phyloP scores from a whole-genome alignment of 139 green algal species.

The Chlorella sp. region DNA sequence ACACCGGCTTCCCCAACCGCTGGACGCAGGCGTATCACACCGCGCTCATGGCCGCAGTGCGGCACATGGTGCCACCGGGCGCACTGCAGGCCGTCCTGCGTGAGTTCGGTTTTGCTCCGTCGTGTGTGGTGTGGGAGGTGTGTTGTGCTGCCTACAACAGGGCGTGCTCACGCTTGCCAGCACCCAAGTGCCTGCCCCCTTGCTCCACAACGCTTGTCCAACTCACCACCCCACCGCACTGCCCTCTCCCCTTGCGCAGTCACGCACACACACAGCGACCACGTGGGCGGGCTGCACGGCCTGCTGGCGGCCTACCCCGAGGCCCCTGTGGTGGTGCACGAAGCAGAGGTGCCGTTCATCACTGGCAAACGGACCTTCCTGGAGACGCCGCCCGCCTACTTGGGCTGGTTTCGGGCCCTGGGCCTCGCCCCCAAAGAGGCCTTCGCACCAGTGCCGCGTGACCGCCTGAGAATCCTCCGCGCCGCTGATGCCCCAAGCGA shows the following conservation, averaged over 20 bases:
- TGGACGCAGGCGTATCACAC: neutral
- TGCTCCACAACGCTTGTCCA: neutral
- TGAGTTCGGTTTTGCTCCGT: neutral
- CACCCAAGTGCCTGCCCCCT: neutral
- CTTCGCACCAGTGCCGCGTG: neutral
- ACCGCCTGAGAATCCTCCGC: neutral
- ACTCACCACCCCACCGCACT: neutral
- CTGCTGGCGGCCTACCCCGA: conserved; percentile 1
- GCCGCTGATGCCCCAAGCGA: neutral
- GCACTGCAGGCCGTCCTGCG: neutral
- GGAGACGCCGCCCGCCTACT: neutral
- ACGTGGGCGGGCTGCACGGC: neutral
- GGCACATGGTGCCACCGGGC: neutral
- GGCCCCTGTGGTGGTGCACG: neutral
- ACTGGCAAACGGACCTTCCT: neutral
- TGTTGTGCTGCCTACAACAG: neutral
- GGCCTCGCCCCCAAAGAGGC: neutral
- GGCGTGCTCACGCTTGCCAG: neutral
- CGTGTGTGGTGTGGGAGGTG: neutral
- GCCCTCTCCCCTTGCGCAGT: neutral
- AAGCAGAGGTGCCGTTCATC: neutral
- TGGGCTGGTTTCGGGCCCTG: neutral
- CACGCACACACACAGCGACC: neutral
- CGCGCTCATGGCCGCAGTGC: neutral
- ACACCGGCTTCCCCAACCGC: neutral